Percentiles rank a stretch among this genome's conserved stretches.
phyloP scores from a whole-genome alignment of 257 asterid species.

The Solanum medicagineum region DNA sequence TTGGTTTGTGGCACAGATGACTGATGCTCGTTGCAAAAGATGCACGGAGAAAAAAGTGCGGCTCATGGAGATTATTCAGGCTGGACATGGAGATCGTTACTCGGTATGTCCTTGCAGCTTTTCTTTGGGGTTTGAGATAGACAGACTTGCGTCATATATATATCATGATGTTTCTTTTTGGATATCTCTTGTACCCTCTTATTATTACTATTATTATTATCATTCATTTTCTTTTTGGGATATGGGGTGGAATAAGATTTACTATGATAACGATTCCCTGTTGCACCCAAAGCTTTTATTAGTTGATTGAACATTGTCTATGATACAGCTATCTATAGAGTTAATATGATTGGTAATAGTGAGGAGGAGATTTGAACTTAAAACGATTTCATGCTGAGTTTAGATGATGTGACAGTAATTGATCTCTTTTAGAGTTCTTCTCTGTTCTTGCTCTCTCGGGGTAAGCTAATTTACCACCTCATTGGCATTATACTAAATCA shows the following conservation, averaged over 20 bases:
- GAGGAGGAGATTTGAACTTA: not conserved
- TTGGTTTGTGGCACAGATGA: constrained; percentile 44
- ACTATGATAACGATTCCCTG: not conserved
- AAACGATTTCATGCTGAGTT: not conserved
- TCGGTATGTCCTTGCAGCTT: constrained; percentile 28
- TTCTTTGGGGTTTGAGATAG: not conserved
- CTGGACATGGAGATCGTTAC: constrained; percentile 71
- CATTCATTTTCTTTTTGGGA: not conserved
- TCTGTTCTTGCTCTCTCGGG: not conserved
- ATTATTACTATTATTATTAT: not conserved
- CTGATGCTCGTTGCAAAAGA: constrained; percentile 72
- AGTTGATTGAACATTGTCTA: not conserved
- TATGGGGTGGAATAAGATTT: not conserved
- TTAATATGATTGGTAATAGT: not conserved
- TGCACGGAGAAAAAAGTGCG: constrained; percentile 66
- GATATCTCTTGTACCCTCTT: not conserved
- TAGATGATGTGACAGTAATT: not conserved
- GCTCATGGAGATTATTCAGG: constrained; percentile 51
- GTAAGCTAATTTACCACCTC: not conserved
- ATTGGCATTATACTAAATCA: not conserved
- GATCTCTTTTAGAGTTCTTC: not conserved
- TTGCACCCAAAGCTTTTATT: not conserved
- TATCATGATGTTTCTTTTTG: not conserved
- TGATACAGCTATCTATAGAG: not conserved
- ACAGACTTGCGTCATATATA: not conserved